Evolutionary conservation across 1,139 yeast genomes (phyloP), one percentile per base, ranked within the genome.

Genomic region (Nematodospora anomalae): DNA sequence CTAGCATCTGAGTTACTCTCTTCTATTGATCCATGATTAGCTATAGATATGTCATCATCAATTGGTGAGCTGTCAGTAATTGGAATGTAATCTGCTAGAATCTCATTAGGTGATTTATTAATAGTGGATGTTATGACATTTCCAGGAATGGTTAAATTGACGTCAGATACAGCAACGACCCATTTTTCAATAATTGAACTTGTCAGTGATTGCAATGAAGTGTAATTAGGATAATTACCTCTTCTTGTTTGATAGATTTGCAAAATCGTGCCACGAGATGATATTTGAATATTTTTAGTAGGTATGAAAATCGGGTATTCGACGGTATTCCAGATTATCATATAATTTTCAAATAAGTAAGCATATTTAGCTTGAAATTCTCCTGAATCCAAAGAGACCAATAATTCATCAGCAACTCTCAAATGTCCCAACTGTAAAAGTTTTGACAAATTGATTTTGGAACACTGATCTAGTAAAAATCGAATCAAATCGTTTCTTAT

Each of bases 91-190:
- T 26, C 35, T 4, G 11, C 20, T 6, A 7, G 22, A 8, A 6
- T 8, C 6, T 18, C 21, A 18, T 18, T 18, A 6, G 21, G 21
- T 18, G 59, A 33, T n/a, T n/a, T n/a, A 3, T 41, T 35, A 4
- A 66, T 48, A 0, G 74, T 67, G 1, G 72, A 64, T 0, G 75
- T 64, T n/a, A 70, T 43, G 8, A 64, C 50, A 6, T 60, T 65
- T 1, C 55, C 46, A 0, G 76, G 76, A 31, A 71, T 61, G 2
- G 41, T 37, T 37, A 60, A 58, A 9, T 44, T 43, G 4, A 47
- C 43, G 39, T 71, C 76, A 3, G 71, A 63, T 6, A 65, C 48
- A 1, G 70, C 74, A 23, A 67, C 68, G 5, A 62, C 72, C 76
- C 76, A 71, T 45, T 70, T 70, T 43, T 71, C 74, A 16, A 69